Base-by-base conservation (phyloP, 495 filamentous ascomycete species). In the Penicillium ochrochloron region DNA sequence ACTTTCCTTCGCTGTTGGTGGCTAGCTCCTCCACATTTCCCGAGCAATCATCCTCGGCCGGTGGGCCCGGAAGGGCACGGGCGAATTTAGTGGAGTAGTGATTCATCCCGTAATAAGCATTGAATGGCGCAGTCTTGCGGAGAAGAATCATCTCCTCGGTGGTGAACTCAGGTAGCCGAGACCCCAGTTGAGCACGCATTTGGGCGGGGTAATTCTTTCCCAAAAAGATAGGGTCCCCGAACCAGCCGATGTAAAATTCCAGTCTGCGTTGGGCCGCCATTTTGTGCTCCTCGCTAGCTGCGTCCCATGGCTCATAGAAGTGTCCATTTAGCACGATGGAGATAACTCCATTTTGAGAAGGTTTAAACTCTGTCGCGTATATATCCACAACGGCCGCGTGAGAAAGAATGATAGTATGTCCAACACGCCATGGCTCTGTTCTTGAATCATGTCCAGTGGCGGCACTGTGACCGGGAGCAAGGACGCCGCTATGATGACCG, bases 81-180 rank as follows among this genome's bases (percentile, higher is more conserved):
- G 90, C 85, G 76, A 87, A 91, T 79, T 89, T 87, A 65, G 88
- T 84, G 57, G 87, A 88, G 78, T 91, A 90, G 78, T 89, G 86
- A 80, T 90, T 90, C 87, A 90, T 89, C 64, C 88, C 88, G 74
- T 90, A 90, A 74, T 89, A 90, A 75, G 90, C 85, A 70, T 89
- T 89, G 66, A 82, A 85, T 29, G 48, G 35, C 12, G 57, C 88
- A 85, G 65, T 85, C 15, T 39, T n/a, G 0, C 54, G 80, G 42
- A 90, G 82, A 27, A 89, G 76, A 0, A 79, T 82, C 0, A 78
- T 62, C 65, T 90, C 87, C 64, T 87, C 83, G 37, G 77, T 57
- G 0, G 86, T 87, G 63, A 85, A 89, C 12, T 79, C 76, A 3
- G 87, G 88, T 44, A 91, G 80, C 10, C 87, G 82, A 68, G 85